These are phyloP conservation scores for Podaxis sp. DNA, from an alignment of 768 basidiomycete species.

Conservation along the genomic window DNA sequence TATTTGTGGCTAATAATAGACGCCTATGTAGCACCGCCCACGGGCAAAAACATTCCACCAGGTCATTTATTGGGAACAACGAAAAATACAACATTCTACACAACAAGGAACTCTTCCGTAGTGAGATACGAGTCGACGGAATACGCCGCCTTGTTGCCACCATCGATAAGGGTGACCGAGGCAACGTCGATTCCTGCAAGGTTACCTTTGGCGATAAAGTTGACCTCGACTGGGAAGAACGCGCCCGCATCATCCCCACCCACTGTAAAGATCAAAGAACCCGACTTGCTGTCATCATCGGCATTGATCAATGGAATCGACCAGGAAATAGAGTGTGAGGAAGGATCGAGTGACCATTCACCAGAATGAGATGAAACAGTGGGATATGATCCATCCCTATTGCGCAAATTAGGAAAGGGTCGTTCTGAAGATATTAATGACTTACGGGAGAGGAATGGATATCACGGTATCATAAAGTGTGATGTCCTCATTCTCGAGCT, in stretches of 20 bases:
- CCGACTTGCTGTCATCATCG: constrained; percentile 62
- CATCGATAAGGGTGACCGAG: constrained; percentile 53
- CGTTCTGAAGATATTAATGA: constrained; percentile 19
- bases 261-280: constrained; percentile 89
- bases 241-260: constrained; percentile 78
- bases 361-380: constrained; percentile 76
- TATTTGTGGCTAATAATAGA: background rate
- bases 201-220: constrained; percentile 80
- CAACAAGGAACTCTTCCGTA: constrained; percentile 58
- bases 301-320: constrained; percentile 66
- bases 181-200: constrained; percentile 74
- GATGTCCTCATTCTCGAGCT: constrained; percentile 84
- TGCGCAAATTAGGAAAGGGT: constrained; percentile 1
- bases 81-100: constrained; percentile 30
- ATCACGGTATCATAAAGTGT: constrained; percentile 84
- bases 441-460: constrained; percentile 91
- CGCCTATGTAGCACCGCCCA: background rate
- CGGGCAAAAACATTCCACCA: background rate
- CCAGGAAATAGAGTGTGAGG: constrained; percentile 85
- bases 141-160: constrained; percentile 38
- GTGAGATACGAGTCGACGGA: constrained; percentile 57
- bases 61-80: background rate
- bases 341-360: constrained; percentile 81
- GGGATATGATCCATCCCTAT: constrained; percentile 79
- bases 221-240: constrained; percentile 91